Conservation (phyloP, 164 flowering plant species). For the Magnolia officinalis region DNA sequence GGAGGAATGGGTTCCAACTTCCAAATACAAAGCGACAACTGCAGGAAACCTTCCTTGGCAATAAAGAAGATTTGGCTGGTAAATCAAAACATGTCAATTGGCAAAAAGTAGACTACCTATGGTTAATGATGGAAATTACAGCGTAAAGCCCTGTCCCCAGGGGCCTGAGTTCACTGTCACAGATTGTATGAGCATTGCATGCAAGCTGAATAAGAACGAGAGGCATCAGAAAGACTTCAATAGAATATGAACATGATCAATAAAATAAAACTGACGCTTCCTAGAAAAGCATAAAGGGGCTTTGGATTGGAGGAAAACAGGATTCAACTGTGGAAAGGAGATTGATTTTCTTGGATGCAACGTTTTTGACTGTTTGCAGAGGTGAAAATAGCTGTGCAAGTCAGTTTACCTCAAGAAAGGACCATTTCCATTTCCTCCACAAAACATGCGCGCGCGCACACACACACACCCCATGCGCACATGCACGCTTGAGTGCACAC, state of each 20-base stretch:
- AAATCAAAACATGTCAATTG: background rate
- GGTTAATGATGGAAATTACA: slow-evolving; percentile 88
- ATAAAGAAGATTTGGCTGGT: background rate
- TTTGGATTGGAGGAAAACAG: background rate
- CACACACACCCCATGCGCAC: too few species aligned
- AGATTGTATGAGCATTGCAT: slow-evolving; percentile 97
- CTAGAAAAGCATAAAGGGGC: background rate
- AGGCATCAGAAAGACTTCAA: slow-evolving; percentile 4
- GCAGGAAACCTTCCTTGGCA: background rate
- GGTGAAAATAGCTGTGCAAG: too few species aligned
- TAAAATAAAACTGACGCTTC: background rate
- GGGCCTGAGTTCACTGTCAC: slow-evolving; percentile 90
- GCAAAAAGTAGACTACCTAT: slow-evolving; percentile 52
- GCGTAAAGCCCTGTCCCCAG: slow-evolving; percentile 92
- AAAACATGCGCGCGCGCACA: too few species aligned
- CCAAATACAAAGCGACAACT: background rate
- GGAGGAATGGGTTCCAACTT: background rate
- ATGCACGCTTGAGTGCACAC: too few species aligned
- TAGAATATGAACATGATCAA: background rate
- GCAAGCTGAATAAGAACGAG: slow-evolving; percentile 57
- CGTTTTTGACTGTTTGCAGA: too few species aligned
- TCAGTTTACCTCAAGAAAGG: too few species aligned
- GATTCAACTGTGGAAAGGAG: too few species aligned
- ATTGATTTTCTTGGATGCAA: too few species aligned
- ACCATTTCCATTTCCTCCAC: too few species aligned